phyloP scores from a whole-genome alignment of 768 basidiomycete species.

The Rhodotorula graminis region DNA sequence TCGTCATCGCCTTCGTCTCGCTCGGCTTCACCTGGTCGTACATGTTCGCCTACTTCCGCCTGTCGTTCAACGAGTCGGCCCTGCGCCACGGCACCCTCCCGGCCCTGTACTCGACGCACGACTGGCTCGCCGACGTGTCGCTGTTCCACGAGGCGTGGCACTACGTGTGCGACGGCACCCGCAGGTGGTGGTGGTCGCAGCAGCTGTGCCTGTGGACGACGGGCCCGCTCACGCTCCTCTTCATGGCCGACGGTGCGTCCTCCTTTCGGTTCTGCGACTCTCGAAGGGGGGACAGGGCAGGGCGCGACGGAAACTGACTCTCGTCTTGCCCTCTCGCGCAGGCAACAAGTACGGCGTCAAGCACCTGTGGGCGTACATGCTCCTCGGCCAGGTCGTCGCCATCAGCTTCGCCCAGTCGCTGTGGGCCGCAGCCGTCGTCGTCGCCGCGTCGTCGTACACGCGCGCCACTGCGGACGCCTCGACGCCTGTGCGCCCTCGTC shows the following conservation, averaged over 20 bases:
- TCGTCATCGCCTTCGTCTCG: constrained; percentile 10
- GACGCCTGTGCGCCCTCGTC: constrained; percentile 20
- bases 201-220: constrained; percentile 61
- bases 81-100: constrained; percentile 3
- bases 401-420: constrained; percentile 63
- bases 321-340: background rate
- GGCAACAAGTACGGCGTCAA: constrained; percentile 51
- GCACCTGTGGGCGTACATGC: constrained; percentile 63
- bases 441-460: constrained; percentile 38
- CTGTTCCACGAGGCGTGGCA: constrained; percentile 42
- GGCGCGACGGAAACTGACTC: too few relatives aligned
- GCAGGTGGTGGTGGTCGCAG: constrained; percentile 69
- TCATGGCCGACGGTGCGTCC: constrained; percentile 55
- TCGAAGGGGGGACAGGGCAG: background rate
- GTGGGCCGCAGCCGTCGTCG: constrained; percentile 56
- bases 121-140: constrained; percentile 36
- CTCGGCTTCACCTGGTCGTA: constrained; percentile 36
- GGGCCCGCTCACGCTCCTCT: constrained; percentile 57
- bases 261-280: background rate
- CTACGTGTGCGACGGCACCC: constrained; percentile 51
- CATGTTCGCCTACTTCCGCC: constrained; percentile 35
- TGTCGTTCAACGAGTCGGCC: constrained; percentile 20
- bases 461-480: background rate
- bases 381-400: constrained; percentile 67
- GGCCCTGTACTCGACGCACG: constrained; percentile 8